phyloP scores from a whole-genome alignment of 257 asterid genomes.

The Verbena officinalis region DNA sequence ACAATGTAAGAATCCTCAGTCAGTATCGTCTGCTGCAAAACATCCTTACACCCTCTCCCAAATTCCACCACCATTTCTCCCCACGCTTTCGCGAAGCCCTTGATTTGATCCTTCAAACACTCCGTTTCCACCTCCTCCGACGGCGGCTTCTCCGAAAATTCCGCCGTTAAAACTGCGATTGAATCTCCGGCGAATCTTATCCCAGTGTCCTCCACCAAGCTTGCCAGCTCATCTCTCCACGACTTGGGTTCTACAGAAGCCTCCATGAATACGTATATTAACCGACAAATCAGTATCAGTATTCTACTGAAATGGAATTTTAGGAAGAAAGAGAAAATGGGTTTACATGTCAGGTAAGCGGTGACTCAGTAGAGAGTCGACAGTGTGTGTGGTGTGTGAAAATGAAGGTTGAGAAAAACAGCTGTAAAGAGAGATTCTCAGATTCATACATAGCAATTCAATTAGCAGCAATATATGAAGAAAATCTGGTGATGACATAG shows the following conservation, averaged over 20 bases:
- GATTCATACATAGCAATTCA: conserved; percentile 9
- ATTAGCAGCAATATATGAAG: neutral
- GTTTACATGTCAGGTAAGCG: conserved; percentile 2
- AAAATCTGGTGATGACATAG: conserved; percentile 1
- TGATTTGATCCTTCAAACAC: conserved; percentile 79
- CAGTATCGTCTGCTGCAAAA: conserved; percentile 70
- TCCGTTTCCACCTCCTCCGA: conserved; percentile 45
- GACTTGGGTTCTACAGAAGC: conserved; percentile 53
- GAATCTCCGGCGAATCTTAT: conserved; percentile 51
- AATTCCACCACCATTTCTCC: conserved; percentile 73
- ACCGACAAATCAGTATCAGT: neutral
- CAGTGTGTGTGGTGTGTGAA: neutral
- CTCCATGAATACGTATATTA: conserved; percentile 46
- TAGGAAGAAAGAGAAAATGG: conserved; percentile 10
- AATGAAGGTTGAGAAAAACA: conserved; percentile 21
- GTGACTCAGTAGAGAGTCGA: conserved; percentile 13
- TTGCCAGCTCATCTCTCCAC: conserved; percentile 82
- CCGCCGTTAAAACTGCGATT: conserved; percentile 35
- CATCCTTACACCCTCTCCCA: conserved; percentile 77
- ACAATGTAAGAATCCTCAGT: conserved; percentile 86
- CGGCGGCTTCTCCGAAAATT: conserved; percentile 32
- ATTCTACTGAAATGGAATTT: neutral
- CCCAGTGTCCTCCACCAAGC: conserved; percentile 73
- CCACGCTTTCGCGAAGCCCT: conserved; percentile 90
- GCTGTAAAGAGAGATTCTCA: conserved; percentile 31